A percentile compares a stretch with the other conserved stretches of the same genome.
Conservation (phyloP, 2,329 filamentous ascomycete genomes). For the Zelopaecilomyces penicillatus region DNA sequence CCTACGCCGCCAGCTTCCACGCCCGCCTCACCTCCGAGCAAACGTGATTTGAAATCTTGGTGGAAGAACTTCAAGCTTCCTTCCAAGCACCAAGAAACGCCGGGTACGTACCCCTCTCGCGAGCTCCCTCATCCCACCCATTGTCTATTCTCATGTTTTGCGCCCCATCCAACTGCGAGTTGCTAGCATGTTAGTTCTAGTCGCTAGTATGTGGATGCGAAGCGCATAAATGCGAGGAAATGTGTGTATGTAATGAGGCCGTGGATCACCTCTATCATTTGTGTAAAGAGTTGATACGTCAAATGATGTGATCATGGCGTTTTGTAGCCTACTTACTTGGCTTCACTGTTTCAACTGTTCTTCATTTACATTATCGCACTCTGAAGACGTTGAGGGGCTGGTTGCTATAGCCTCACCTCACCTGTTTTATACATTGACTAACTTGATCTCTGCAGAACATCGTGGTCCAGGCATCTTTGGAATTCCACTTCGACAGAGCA, state of each 20-base stretch:
- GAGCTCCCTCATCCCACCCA: constrained; percentile 1
- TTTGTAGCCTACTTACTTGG: too few relatives aligned
- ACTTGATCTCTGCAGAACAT: constrained; percentile 28
- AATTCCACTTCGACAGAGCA: constrained; percentile 85
- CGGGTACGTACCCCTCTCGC: constrained; percentile 22
- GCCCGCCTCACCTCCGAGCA: constrained; percentile 65
- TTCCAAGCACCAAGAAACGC: constrained; percentile 47
- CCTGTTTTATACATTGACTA: constrained; percentile 9
- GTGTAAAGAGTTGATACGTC: too few relatives aligned
- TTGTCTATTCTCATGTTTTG: background rate
- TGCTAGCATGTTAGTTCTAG: too few relatives aligned
- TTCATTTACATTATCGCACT: too few relatives aligned
- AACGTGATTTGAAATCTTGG: constrained; percentile 87
- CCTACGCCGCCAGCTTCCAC: constrained; percentile 23
- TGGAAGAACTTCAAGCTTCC: constrained; percentile 90
- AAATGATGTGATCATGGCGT: too few relatives aligned
- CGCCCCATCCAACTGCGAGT: too few relatives aligned
- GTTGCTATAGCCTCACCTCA: constrained; percentile 2
- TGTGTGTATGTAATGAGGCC: too few relatives aligned
- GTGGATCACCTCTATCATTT: too few relatives aligned
- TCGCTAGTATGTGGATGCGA: too few relatives aligned
- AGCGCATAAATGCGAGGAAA: too few relatives aligned
- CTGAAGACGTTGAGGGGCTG: too few relatives aligned
- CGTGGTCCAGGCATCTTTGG: constrained; percentile 78
- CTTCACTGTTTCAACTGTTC: too few relatives aligned